phyloP scores from a whole-genome alignment of 805 yeast genomes.

The Metschnikowia colocasiae region DNA sequence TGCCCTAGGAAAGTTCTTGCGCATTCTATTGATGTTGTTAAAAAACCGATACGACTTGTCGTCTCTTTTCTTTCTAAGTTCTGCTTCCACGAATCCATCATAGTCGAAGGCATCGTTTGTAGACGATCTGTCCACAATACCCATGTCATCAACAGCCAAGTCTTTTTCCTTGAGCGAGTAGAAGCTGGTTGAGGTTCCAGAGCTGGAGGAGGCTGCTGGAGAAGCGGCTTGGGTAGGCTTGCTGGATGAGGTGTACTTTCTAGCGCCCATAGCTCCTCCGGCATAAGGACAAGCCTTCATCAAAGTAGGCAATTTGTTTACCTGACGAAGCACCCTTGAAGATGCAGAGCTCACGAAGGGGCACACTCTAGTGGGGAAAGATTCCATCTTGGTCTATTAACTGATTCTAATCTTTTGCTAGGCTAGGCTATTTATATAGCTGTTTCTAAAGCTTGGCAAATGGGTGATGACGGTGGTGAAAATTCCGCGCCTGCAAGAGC shows the following conservation, averaged over 20 bases:
- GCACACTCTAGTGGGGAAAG: slow-evolving; percentile 72
- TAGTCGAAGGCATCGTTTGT: slow-evolving; percentile 64
- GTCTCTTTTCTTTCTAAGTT: slow-evolving; percentile 66
- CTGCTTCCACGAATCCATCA: slow-evolving; percentile 61
- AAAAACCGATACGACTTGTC: slow-evolving; percentile 95
- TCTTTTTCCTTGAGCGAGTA: slow-evolving; percentile 29
- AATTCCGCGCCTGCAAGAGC: background rate
- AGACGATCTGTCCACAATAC: slow-evolving; percentile 29
- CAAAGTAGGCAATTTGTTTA: slow-evolving; percentile 46
- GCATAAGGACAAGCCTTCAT: slow-evolving; percentile 79
- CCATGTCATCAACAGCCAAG: slow-evolving; percentile 24
- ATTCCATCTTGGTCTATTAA: slow-evolving; percentile 55
- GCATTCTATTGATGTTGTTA: slow-evolving; percentile 95
- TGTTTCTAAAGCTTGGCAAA: background rate
- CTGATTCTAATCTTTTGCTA: background rate
- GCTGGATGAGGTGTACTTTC: slow-evolving; percentile 46
- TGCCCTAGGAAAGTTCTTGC: slow-evolving; percentile 89
- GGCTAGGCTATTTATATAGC: background rate
- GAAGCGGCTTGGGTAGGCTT: slow-evolving; percentile 45
- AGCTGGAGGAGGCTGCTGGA: slow-evolving; percentile 26
- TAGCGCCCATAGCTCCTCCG: slow-evolving; percentile 66
- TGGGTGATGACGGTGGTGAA: background rate
- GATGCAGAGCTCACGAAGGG: slow-evolving; percentile 74
- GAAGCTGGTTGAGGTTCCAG: slow-evolving; percentile 28
- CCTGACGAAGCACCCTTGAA: slow-evolving; percentile 54